Evolutionary conservation across 768 basidiomycete genomes (phyloP).

Genomic region (Xanthoconium stramineum): DNA sequence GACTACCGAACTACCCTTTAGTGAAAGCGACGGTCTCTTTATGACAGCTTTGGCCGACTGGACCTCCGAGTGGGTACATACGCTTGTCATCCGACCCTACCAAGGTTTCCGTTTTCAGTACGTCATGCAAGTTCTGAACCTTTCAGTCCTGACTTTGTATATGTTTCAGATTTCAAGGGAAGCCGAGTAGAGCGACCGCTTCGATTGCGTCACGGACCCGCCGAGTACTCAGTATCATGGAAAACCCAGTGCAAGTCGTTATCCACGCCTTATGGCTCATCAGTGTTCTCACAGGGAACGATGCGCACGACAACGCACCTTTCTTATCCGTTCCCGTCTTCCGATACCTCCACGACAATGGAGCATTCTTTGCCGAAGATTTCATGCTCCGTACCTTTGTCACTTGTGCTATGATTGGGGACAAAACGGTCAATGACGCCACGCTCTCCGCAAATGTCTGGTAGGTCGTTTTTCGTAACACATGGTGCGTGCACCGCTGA

Average conservation of each 20-base stretch:
- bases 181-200: neutral
- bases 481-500: conserved; percentile 3
- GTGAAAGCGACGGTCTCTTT: conserved; percentile 4
- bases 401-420: conserved; percentile 34
- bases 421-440: conserved; percentile 33
- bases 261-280: conserved; percentile 35
- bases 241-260: conserved; percentile 27
- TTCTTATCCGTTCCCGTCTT: conserved; percentile 32
- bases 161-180: conserved; percentile 17
- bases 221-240: conserved; percentile 18
- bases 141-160: neutral
- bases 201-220: conserved; percentile 20
- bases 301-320: conserved; percentile 10
- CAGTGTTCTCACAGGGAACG: conserved; percentile 20
- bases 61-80: conserved; percentile 27
- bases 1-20: neutral
- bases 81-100: conserved; percentile 23
- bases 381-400: conserved; percentile 36
- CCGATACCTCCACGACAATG: conserved; percentile 28
- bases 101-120: conserved; percentile 21
- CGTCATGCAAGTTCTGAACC: conserved; percentile 2
- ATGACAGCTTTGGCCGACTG: conserved; percentile 20
- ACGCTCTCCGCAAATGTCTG: conserved; percentile 30
- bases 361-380: conserved; percentile 28
- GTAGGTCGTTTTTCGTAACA: conserved; percentile 14